phyloP scores from a whole-genome alignment of 2,329 filamentous ascomycete genomes.

The Calonectria crousiana region DNA sequence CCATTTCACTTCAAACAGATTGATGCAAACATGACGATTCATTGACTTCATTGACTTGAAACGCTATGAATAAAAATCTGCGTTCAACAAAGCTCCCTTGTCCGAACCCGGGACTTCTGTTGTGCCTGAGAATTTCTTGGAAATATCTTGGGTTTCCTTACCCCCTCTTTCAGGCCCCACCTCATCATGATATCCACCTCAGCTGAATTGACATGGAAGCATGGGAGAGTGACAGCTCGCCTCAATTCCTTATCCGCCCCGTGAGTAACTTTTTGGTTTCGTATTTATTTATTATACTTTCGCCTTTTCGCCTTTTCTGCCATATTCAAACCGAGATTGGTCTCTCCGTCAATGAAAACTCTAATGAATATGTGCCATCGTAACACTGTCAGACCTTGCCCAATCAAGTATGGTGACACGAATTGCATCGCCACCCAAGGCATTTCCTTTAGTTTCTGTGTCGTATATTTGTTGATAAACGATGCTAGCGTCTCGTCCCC shows the following conservation, averaged over 20 bases:
- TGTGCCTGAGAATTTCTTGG: not conserved
- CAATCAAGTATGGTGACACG: too few species aligned
- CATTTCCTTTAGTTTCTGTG: not conserved
- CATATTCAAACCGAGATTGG: not conserved
- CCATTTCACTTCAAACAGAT: not conserved
- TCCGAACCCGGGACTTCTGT: not conserved
- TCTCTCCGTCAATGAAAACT: not conserved
- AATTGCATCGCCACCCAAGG: not conserved
- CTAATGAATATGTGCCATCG: not conserved
- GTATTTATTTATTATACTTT: not conserved
- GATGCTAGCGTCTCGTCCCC: not conserved
- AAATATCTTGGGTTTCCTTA: not conserved
- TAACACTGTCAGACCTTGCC: not conserved
- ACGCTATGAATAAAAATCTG: not conserved
- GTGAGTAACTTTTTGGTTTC: not conserved
- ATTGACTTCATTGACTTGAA: not conserved
- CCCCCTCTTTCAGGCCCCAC: not conserved
- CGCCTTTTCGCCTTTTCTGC: too few species aligned
- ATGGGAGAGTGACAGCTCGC: not conserved
- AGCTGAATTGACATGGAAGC: not conserved
- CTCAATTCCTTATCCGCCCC: not conserved
- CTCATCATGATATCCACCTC: not conserved
- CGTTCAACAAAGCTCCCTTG: accelerated
- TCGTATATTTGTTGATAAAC: not conserved
- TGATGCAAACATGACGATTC: not conserved